Evolutionary conservation across 129 eudicot genomes (phyloP), one percentile per base, ranked within the genome.

Genomic region (Saussurea involucrata): DNA sequence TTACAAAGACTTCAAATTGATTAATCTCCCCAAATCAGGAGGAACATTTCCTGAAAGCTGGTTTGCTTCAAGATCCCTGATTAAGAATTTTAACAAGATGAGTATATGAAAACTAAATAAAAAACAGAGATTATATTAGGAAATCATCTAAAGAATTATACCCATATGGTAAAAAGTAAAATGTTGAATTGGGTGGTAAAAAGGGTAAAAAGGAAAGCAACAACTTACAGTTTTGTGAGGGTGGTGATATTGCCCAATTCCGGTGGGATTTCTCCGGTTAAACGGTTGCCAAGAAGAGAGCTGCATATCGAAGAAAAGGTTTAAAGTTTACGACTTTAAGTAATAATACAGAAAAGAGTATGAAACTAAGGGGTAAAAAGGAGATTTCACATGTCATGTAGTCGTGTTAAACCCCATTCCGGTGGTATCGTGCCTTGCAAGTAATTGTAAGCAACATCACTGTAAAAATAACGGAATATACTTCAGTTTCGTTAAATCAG

Each of bases 361-460:
- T 46, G 66, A 65, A 68, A 32, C 13, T 4, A 18, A 10, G 61
- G 69, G 40, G 71, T 27, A 44, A 70, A 53, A 44, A 25, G 73
- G 70, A 69, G 83, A 60, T 57, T 74, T 36, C 73, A 93, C 98
- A 93, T 81, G 10, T 32, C 82, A 71, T 68, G 75, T 74, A 93
- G 68, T 79, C 63, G 91, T 31, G 83, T 80, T 18, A 81, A 71
- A 78, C 88, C 92, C 98, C 96, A 93, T 74, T 89, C 96, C 31
- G 74, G 75, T 6, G 98, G 98, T 71, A 93, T 87, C 42, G 85
- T 70, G 71, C 98, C 98, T 61, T 67, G 66, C 69, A 93, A 82
- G 80, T 82, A 88, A 76, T 91, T 93, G 81, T 87, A 91, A 24
- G 96, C 97, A 79, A 91, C 80, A 86, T 93, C 97, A 78, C 98